Base-by-base conservation (phyloP, 352 stramenopile genomes). In the Phytopythium kandeliae region DNA sequence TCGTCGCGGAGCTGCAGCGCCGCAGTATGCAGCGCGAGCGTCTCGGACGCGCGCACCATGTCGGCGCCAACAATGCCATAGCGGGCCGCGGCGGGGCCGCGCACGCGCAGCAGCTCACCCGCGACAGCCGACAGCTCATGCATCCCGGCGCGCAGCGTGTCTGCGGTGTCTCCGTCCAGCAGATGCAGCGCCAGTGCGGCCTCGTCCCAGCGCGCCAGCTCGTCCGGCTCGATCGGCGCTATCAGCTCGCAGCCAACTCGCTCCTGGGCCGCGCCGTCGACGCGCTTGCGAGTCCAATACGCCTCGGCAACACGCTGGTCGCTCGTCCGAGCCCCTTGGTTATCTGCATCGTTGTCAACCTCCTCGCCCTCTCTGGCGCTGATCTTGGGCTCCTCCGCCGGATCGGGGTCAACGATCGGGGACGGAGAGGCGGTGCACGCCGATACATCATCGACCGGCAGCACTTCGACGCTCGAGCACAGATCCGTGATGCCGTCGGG, bases 11-110 rank as follows among this genome's bases (percentile, higher is more conserved):
- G 54, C 45, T 82, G 74, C 25, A 42, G 58, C 3, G 65, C 66
- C 13, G 71, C 74, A 35, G 51, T 74, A 44, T 85, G 74, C 1
- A 80, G 51, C 8, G 64, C 69, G 26, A 83, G 57, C 47, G 64
- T 71, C 13, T 80, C 67, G 3, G 71, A 57, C 1, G 49, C 54
- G 15, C 46, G 49, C 7, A 65, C 48, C 22, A 53, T 55, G 38
- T 53, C 47, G 22, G 21, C 24, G 34, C 47, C 35, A 13, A 53
- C 17, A 15, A 35, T n/a, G 33, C 34, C 24, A 24, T 17, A 24
- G n/a, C 24, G 47, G n/a, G 10, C 35, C 30, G 33, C 34, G 15
- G 12, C 28, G 19, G 17, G 16, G 13, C 10, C 17, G 12, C 19
- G n/a, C 5, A 21, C 30, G 2, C 26, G 19, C 9, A 54, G 28